These are phyloP conservation scores for Furcasterigmium furcatum DNA, from an alignment of 2,329 filamentous ascomycete genomes.

Conservation along the genomic window DNA sequence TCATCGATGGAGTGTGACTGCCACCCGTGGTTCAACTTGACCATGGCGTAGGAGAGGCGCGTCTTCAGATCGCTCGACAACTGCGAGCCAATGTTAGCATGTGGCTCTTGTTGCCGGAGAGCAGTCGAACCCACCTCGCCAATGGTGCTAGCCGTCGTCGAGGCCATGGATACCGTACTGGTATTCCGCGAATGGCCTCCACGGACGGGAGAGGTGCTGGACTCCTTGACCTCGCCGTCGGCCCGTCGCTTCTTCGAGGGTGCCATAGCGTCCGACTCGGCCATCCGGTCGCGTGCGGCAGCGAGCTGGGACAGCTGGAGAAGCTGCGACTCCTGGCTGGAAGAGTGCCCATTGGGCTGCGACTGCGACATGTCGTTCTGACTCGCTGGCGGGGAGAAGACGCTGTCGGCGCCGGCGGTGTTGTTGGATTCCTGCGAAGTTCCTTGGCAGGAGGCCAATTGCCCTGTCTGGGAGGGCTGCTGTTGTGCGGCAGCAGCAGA, in stretches of 20 bases:
- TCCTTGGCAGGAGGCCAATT: slow-evolving; percentile 9
- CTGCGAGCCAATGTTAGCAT: slow-evolving; percentile 36
- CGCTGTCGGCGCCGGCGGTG: slow-evolving; percentile 20
- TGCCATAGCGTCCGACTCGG: slow-evolving; percentile 29
- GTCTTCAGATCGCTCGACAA: slow-evolving; percentile 76
- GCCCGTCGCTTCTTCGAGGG: slow-evolving; percentile 70
- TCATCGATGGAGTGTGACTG: slow-evolving; percentile 75
- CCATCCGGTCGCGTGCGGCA: slow-evolving; percentile 48
- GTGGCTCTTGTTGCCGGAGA: background rate
- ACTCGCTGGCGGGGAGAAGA: slow-evolving; percentile 23
- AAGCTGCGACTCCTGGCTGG: slow-evolving; percentile 55
- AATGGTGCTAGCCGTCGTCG: slow-evolving; percentile 65
- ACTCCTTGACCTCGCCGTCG: slow-evolving; percentile 67
- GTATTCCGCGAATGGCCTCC: slow-evolving; percentile 67
- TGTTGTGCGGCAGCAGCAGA: background rate
- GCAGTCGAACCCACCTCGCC: slow-evolving; percentile 63
- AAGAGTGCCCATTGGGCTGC: slow-evolving; percentile 31
- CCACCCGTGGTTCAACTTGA: slow-evolving; percentile 90
- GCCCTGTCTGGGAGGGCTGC: background rate
- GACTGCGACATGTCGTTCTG: slow-evolving; percentile 13
- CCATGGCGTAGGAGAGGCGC: slow-evolving; percentile 86
- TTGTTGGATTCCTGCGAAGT: slow-evolving; percentile 21
- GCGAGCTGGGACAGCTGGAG: slow-evolving; percentile 57
- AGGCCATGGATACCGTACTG: slow-evolving; percentile 61
- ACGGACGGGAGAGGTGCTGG: slow-evolving; percentile 42